Conservation (phyloP, 495 filamentous ascomycete genomes). For the Trichoderma asperelloides region DNA sequence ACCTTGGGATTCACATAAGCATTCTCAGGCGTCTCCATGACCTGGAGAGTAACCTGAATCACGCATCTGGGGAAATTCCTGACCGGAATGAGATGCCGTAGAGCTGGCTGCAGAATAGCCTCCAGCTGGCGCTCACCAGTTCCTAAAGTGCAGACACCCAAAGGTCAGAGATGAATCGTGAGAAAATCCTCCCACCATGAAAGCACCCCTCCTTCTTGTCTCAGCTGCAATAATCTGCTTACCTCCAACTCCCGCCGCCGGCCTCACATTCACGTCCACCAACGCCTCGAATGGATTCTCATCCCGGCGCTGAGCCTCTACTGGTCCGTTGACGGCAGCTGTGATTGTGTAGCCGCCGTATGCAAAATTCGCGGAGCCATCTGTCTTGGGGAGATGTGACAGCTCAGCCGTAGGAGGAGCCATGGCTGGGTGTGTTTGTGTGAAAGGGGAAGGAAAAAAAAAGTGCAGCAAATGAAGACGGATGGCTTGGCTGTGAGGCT, state of each 20-base stretch:
- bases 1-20: constrained; percentile 43
- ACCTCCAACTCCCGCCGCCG: constrained; percentile 77
- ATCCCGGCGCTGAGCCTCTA: constrained; percentile 80
- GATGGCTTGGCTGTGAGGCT: not conserved
- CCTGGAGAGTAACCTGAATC: constrained; percentile 59
- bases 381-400: constrained; percentile 58
- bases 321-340: constrained; percentile 82
- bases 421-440: constrained; percentile 24
- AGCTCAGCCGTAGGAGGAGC: constrained; percentile 38
- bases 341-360: constrained; percentile 72
- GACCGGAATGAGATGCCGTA: constrained; percentile 59
- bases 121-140: constrained; percentile 65
- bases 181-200: constrained; percentile 9
- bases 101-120: constrained; percentile 55
- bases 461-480: not conserved
- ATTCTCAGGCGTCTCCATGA: constrained; percentile 47
- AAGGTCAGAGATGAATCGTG: not conserved
- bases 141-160: constrained; percentile 30
- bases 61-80: constrained; percentile 59
- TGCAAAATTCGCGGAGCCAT: constrained; percentile 81
- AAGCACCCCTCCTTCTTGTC: not conserved
- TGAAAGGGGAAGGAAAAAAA: not conserved
- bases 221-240: constrained; percentile 16
- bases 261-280: constrained; percentile 83
- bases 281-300: constrained; percentile 83